Conservation (phyloP, 2,329 filamentous ascomycete species). For the Colletotrichum somersetense region DNA sequence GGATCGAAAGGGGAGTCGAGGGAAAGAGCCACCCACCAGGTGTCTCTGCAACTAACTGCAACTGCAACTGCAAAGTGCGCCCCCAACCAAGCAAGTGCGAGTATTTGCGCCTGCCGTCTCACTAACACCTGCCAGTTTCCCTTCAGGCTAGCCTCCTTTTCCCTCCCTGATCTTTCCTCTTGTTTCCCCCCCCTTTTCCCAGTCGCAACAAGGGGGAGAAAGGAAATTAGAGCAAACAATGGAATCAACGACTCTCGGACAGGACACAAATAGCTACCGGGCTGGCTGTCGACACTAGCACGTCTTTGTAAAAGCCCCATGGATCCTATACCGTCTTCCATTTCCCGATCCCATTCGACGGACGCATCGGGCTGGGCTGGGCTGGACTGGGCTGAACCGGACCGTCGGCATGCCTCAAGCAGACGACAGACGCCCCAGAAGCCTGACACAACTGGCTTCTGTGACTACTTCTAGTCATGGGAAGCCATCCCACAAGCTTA, state of each 20-base stretch:
- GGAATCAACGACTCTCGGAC: constrained; percentile 29
- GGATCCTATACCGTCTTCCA: constrained; percentile 1
- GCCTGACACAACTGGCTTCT: constrained; percentile 32
- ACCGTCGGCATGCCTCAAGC: constrained; percentile 11
- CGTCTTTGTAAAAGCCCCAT: background rate
- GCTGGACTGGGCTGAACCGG: constrained; percentile 4
- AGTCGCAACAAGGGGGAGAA: background rate
- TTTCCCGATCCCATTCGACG: background rate
- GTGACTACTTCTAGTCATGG: constrained; percentile 6
- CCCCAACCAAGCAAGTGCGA: background rate
- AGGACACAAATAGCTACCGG: constrained; percentile 26
- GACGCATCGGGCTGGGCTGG: background rate
- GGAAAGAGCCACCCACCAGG: constrained; percentile 25
- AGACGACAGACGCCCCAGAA: constrained; percentile 24
- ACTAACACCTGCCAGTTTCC: constrained; percentile 22
- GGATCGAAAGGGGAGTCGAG: constrained; percentile 9
- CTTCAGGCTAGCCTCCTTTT: constrained; percentile 17
- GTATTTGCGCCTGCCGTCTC: constrained; percentile 14
- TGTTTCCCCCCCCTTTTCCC: constrained; percentile 5
- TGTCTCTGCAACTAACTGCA: background rate
- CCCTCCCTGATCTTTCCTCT: constrained; percentile 28
- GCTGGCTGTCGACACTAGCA: constrained; percentile 8
- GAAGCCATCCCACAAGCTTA: constrained; percentile 7
- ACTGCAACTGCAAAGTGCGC: background rate
- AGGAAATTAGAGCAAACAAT: constrained; percentile 22